Base-by-base conservation (phyloP, 768 basidiomycete genomes). In the Mycena crocata region DNA sequence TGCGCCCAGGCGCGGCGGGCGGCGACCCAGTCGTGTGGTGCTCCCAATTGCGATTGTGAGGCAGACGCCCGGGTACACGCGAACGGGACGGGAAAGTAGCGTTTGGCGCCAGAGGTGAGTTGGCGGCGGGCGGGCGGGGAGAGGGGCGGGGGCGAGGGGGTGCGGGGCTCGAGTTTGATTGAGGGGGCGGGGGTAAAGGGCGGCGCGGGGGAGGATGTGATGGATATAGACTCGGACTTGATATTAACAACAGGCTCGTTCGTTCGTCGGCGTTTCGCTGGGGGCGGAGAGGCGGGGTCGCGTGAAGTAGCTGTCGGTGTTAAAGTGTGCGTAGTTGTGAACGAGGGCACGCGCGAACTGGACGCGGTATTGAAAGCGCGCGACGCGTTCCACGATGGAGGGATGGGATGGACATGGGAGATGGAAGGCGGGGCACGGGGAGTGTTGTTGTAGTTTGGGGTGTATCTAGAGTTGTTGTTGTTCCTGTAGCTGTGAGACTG, bases 61-160 rank as follows among this genome's bases (percentile, higher is more conserved):
- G 26, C 28, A 6, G n/a, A 39, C 9, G 24, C 50, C 23, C 65
- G 62, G 17, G 28, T 64, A 55, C 71, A 72, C 32, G 58, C 31
- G 5, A 3, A 21, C 1, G 71, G 71, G 2, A 72, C 58, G 30
- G 68, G 71, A 39, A 64, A 69, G 55, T 55, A 72, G 50, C 71
- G 64, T 49, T 72, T 67, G 19, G 68, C 65, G 24, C 71, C 71
- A 26, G 62, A 54, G 2, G 63, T 70, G 21, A 48, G 66, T 23
- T 58, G 42, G 42, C 54, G 68, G 5, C 67, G 62, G 5, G n/a
- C n/a, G n/a, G 64, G 48, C 7, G 59, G 59, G 45, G 39, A 24
- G 17, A 54, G 14, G 17, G 60, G 68, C 17, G 61, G 45, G 2
- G 65, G 58, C 39, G 65, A 64, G 15, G 59, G 58, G 1, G 56